Evolutionary conservation across 192 early-diverging fungal genomes (phyloP).

Genomic region (Phlyctochytrium arcticum): DNA sequence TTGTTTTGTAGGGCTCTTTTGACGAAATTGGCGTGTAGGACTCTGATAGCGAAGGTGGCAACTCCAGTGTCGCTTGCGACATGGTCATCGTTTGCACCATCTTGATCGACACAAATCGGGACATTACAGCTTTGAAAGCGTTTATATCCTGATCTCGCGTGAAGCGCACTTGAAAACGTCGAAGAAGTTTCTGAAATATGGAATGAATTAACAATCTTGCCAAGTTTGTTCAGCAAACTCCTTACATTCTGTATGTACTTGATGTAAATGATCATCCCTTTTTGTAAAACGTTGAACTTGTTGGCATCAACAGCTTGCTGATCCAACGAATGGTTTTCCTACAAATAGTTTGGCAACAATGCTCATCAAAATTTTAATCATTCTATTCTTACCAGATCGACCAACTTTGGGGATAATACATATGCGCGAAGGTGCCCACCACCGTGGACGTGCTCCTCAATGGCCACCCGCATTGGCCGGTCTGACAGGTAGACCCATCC

Average conservation of each 20-base stretch:
- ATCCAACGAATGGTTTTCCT: neutral
- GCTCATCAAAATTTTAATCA: neutral
- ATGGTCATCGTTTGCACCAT: neutral
- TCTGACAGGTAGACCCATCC: slow-evolving; percentile 1
- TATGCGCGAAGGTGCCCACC: neutral
- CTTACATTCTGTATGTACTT: no score
- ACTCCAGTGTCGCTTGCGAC: no score
- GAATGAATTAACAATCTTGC: no score
- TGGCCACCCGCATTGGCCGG: neutral
- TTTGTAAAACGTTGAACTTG: neutral
- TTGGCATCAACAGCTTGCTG: neutral
- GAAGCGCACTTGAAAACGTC: neutral
- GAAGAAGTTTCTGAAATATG: no score
- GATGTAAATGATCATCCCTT: neutral
- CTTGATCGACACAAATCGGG: neutral
- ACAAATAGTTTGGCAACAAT: neutral
- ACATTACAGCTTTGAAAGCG: neutral
- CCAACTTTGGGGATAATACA: neutral
- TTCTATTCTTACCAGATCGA: neutral
- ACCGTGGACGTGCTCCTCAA: neutral
- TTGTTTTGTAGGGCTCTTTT: no score
- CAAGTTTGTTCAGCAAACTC: no score
- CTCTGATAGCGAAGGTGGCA: no score
- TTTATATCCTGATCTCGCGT: neutral
- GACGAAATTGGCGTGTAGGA: no score